phyloP scores from a whole-genome alignment of 192 early-diverging fungal genomes.

The Coemansia sp. region DNA sequence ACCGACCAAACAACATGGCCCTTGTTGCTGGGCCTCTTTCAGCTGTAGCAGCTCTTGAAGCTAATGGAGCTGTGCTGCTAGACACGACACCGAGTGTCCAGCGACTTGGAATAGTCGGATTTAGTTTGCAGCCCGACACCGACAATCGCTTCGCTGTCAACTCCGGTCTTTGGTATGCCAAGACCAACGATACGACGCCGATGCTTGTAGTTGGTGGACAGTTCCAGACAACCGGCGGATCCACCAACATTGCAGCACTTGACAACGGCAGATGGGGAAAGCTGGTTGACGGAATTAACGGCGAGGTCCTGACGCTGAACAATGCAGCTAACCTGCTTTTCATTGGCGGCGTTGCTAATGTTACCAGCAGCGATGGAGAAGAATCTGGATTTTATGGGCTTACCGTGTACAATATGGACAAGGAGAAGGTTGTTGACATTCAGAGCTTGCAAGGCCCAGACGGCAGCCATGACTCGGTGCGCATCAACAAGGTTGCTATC shows the following conservation, averaged over 20 bases:
- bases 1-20: conserved; percentile 27
- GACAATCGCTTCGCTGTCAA: conserved; percentile 41
- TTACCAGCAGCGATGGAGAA: conserved; percentile 5
- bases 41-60: conserved; percentile 41
- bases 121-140: conserved; percentile 26
- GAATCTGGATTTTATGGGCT: conserved; percentile 46
- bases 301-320: conserved; percentile 55
- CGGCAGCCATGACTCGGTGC: conserved; percentile 18
- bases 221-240: conserved; percentile 52
- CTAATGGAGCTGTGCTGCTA: conserved; percentile 38
- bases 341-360: conserved; percentile 58
- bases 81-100: conserved; percentile 25
- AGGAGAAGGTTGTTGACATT: conserved; percentile 12
- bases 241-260: conserved; percentile 50
- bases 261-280: conserved; percentile 47
- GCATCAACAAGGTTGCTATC: conserved; percentile 48
- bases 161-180: conserved; percentile 58
- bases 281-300: conserved; percentile 41
- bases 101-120: conserved; percentile 34
- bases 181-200: conserved; percentile 40
- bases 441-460: conserved; percentile 30
- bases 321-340: conserved; percentile 58
- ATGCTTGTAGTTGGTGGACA: conserved; percentile 58
- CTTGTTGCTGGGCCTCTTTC: conserved; percentile 39
- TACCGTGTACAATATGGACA: conserved; percentile 55